Evolutionary conservation across 176 grass and related monocot genomes (phyloP).

Genomic region (Pharus latifolius): DNA sequence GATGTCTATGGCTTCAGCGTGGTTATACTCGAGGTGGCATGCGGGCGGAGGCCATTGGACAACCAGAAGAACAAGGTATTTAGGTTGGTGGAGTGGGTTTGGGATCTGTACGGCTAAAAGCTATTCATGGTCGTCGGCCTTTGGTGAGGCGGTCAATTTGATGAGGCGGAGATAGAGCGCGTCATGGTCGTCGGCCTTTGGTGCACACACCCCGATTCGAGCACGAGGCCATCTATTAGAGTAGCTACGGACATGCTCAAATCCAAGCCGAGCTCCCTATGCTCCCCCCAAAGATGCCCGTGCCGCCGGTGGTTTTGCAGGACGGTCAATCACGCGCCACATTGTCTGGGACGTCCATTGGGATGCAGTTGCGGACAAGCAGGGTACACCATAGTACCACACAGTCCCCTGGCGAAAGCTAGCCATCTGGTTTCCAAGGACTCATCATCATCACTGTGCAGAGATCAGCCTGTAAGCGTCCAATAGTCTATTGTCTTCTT

Average conservation of each 20-base stretch:
- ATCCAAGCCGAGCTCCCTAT: conserved; percentile 20
- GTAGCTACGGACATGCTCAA: conserved; percentile 11
- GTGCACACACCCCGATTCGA: conserved; percentile 15
- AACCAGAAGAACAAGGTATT: neutral
- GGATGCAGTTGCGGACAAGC: no score
- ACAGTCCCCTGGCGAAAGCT: no score
- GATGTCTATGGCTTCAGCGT: conserved; percentile 42
- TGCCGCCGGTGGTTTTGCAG: no score
- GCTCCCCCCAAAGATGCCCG: conserved; percentile 30
- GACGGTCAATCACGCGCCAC: no score
- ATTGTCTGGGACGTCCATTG: no score
- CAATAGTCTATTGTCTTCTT: no score
- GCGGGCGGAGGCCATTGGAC: conserved; percentile 11
- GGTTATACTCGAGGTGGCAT: conserved; percentile 32
- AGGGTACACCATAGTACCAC: no score
- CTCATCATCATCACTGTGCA: no score
- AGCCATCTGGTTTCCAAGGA: no score
- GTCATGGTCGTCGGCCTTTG: conserved; percentile 34
- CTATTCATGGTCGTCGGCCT: conserved; percentile 22
- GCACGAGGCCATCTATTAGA: conserved; percentile 17
- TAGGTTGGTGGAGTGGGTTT: conserved; percentile 25
- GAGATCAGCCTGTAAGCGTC: no score
- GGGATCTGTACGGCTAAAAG: conserved; percentile 13
- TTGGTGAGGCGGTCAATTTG: conserved; percentile 3
- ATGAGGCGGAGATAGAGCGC: conserved; percentile 2